phyloP scores from a whole-genome alignment of 805 yeast species.

The Candida maesae region DNA sequence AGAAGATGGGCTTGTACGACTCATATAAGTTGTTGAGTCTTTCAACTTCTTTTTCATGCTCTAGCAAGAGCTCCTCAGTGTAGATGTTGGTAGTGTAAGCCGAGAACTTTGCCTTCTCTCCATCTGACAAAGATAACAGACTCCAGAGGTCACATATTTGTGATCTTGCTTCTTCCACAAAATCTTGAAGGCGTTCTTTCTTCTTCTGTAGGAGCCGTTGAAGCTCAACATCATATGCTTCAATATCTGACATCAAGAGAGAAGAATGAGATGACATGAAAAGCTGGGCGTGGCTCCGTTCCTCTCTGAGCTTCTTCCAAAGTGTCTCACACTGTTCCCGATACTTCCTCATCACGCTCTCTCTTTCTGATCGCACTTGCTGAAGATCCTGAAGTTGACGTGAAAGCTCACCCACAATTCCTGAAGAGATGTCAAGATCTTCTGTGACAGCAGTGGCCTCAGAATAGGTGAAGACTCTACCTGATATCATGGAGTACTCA shows the following conservation, averaged over 20 bases:
- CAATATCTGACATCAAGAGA: slow-evolving; percentile 44
- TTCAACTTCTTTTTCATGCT: slow-evolving; percentile 61
- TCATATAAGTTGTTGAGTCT: slow-evolving; percentile 47
- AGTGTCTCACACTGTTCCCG: slow-evolving; percentile 41
- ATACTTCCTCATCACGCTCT: slow-evolving; percentile 19
- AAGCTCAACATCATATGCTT: slow-evolving; percentile 51
- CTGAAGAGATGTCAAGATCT: slow-evolving; percentile 13
- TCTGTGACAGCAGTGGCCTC: neutral
- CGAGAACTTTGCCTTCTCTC: slow-evolving; percentile 46
- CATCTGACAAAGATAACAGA: slow-evolving; percentile 51
- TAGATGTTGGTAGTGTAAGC: slow-evolving; percentile 36
- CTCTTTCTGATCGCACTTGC: slow-evolving; percentile 15
- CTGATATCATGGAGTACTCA: slow-evolving; percentile 20
- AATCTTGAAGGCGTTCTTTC: slow-evolving; percentile 58
- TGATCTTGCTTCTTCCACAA: slow-evolving; percentile 58
- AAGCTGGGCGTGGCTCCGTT: slow-evolving; percentile 33
- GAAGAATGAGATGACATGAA: slow-evolving; percentile 43
- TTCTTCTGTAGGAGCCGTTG: slow-evolving; percentile 56
- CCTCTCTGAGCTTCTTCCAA: slow-evolving; percentile 58
- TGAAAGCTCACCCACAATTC: slow-evolving; percentile 12
- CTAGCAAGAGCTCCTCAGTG: slow-evolving; percentile 57
- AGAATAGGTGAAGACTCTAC: slow-evolving; percentile 12
- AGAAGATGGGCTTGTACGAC: slow-evolving; percentile 51
- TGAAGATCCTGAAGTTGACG: slow-evolving; percentile 11
- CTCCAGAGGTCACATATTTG: slow-evolving; percentile 64